These are phyloP conservation scores for Fomitopsis palustris DNA, from an alignment of 1,284 basidiomycete species.

Conservation along the genomic window DNA sequence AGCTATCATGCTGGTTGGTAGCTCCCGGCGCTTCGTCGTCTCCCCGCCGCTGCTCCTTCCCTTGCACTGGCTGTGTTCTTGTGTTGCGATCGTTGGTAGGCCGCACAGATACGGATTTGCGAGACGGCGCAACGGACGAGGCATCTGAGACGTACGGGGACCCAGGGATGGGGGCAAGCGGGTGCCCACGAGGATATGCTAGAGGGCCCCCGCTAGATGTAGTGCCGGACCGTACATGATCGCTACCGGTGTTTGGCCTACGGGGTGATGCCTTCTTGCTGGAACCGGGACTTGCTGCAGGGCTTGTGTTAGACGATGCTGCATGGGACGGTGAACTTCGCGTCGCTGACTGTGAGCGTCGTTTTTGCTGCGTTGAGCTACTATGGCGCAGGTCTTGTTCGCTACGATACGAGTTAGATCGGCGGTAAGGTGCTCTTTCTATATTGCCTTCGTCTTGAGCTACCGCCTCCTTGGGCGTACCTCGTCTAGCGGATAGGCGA, in stretches of 20 bases:
- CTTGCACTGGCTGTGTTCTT: background rate
- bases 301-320: conserved; percentile 9
- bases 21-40: conserved; percentile 25
- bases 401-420: conserved; percentile 23
- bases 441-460: conserved; percentile 31
- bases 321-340: conserved; percentile 24
- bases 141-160: conserved; percentile 53
- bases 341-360: conserved; percentile 23
- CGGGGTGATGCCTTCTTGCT: conserved; percentile 13
- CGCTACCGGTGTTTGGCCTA: conserved; percentile 15
- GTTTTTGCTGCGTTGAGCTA: conserved; percentile 8
- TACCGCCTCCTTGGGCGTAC: conserved; percentile 7
- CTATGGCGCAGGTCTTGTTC: conserved; percentile 16
- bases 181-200: conserved; percentile 29
- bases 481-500: conserved; percentile 40
- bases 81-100: conserved; percentile 10
- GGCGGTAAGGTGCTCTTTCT: conserved; percentile 27
- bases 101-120: conserved; percentile 17
- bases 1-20: conserved; percentile 25
- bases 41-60: conserved; percentile 18
- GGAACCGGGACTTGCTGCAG: conserved; percentile 16
- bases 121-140: conserved; percentile 35
- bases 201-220: conserved; percentile 23
- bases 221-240: conserved; percentile 15
- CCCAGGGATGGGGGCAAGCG: conserved; percentile 58